phyloP scores from a whole-genome alignment of 805 yeast species.

The Geotrichum ghanense region DNA sequence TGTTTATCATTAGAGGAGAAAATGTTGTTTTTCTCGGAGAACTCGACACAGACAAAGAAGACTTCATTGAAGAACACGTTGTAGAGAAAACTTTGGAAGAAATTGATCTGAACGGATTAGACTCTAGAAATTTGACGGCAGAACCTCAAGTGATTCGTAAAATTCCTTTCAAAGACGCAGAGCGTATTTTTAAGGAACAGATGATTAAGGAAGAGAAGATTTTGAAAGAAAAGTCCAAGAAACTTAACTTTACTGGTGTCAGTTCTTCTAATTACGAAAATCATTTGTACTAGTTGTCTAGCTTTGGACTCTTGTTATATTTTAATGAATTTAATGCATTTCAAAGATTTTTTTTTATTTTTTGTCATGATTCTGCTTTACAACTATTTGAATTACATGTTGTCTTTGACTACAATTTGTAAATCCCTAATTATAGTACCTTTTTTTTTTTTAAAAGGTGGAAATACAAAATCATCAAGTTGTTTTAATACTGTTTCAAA shows the following conservation, averaged over 20 bases:
- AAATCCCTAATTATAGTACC: too few species aligned
- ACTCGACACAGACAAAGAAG: conserved; percentile 79
- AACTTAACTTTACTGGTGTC: conserved; percentile 10
- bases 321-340: too few species aligned
- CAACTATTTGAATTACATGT: too few species aligned
- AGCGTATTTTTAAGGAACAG: conserved; percentile 25
- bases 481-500: too few species aligned
- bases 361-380: too few species aligned
- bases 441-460: too few species aligned
- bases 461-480: too few species aligned
- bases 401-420: too few species aligned
- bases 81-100: conserved; percentile 7
- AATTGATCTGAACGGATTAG: conserved; percentile 39
- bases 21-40: conserved; percentile 92
- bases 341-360: too few species aligned
- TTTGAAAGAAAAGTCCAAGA: conserved; percentile 6
- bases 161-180: conserved; percentile 54
- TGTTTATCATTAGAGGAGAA: conserved; percentile 87
- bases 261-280: conserved; percentile 10
- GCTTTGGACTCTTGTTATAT: too few species aligned
- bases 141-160: conserved; percentile 22
- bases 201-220: conserved; percentile 11
- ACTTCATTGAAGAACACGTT: conserved; percentile 26
- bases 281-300: conserved; percentile 11
- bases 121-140: background rate